phyloP scores from a whole-genome alignment of 1,284 basidiomycete genomes.

The Caloboletus firmus region DNA sequence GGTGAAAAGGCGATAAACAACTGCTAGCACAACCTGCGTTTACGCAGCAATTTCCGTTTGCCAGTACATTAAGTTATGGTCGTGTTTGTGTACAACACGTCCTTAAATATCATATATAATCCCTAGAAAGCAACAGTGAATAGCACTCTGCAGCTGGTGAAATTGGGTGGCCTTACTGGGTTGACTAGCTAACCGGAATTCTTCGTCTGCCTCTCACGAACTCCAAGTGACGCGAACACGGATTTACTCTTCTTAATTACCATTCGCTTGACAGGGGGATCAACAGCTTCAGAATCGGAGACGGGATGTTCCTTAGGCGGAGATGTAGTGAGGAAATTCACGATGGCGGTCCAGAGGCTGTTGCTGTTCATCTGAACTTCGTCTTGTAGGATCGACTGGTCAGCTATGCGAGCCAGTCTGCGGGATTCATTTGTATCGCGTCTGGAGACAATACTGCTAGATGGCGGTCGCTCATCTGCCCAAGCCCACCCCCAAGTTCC shows the following conservation, averaged over 20 bases:
- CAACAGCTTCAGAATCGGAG: constrained; percentile 18
- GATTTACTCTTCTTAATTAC: constrained; percentile 29
- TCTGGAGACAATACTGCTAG: constrained; percentile 78
- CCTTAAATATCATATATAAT: constrained; percentile 2
- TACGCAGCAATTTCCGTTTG: neutral
- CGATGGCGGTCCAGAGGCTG: constrained; percentile 65
- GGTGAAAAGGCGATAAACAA: neutral
- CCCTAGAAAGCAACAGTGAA: constrained; percentile 1
- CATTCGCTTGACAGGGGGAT: neutral
- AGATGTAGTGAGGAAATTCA: constrained; percentile 55
- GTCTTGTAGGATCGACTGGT: constrained; percentile 57
- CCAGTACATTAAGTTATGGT: neutral
- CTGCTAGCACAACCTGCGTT: neutral
- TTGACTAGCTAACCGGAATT: neutral
- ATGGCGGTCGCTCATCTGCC: constrained; percentile 76
- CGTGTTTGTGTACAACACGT: neutral
- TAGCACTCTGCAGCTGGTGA: neutral
- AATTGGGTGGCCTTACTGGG: neutral
- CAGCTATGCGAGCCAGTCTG: constrained; percentile 66
- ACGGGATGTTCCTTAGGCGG: constrained; percentile 31
- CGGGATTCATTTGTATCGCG: constrained; percentile 76
- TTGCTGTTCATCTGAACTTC: constrained; percentile 62
- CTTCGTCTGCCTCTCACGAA: constrained; percentile 13
- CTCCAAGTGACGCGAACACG: constrained; percentile 27
- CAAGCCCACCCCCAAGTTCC: constrained; percentile 72